Conservation (phyloP, 352 stramenopile species). For the Poterioochromonas sp. region DNA sequence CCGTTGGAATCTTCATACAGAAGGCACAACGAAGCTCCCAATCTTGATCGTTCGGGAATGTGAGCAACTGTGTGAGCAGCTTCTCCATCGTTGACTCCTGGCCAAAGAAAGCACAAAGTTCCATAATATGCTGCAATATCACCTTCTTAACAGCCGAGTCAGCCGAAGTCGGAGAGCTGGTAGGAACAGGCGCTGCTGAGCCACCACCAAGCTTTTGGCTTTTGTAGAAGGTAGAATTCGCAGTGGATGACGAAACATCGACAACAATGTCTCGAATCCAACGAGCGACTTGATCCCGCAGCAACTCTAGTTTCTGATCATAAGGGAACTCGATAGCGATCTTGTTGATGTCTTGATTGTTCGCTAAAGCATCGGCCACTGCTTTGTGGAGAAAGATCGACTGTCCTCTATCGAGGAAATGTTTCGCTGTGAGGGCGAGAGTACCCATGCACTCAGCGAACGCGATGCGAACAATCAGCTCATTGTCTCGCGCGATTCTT, state of each 20-base stretch:
- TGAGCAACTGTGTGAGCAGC: conserved; percentile 88
- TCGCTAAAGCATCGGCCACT: conserved; percentile 32
- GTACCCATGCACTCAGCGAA: conserved; percentile 84
- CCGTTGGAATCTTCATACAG: conserved; percentile 82
- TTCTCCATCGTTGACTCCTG: conserved; percentile 83
- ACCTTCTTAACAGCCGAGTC: conserved; percentile 82
- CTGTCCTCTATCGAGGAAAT: conserved; percentile 80
- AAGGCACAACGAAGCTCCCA: conserved; percentile 52
- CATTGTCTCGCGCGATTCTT: conserved; percentile 72
- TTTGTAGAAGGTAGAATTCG: conserved; percentile 50
- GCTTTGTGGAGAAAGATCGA: neutral
- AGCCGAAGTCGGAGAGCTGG: conserved; percentile 49
- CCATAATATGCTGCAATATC: conserved; percentile 83
- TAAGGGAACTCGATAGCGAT: neutral
- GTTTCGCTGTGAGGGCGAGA: conserved; percentile 76
- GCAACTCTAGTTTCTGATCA: neutral
- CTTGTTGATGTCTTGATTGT: conserved; percentile 1
- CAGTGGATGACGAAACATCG: conserved; percentile 39
- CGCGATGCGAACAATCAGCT: conserved; percentile 80
- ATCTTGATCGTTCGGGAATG: conserved; percentile 86
- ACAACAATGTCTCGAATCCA: conserved; percentile 38
- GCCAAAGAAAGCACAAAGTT: conserved; percentile 92
- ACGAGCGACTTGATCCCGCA: neutral
- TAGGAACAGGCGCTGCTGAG: neutral
- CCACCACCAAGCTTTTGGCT: conserved; percentile 54